Conservation (phyloP, 2,329 filamentous ascomycete species). For the Zymoseptoria pseudotritici region DNA sequence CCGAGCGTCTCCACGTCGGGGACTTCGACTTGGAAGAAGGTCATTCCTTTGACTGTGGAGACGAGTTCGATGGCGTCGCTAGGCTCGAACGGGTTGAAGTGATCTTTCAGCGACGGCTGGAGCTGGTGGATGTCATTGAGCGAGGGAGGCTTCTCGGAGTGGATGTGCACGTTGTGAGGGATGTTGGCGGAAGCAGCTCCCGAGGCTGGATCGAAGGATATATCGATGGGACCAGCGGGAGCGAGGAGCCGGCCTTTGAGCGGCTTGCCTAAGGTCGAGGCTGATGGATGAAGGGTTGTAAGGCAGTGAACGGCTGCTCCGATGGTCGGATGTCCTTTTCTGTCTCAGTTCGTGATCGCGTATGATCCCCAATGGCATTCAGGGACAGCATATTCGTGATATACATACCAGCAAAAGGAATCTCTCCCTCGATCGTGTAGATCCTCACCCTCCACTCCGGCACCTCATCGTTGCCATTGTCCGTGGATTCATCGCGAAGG, state of each 20-base stretch:
- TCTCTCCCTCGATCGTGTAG: conserved; percentile 44
- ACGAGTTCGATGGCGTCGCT: conserved; percentile 27
- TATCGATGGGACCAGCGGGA: conserved; percentile 39
- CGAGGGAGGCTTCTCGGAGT: conserved; percentile 34
- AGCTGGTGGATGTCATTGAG: conserved; percentile 28
- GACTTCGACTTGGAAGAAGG: conserved; percentile 60
- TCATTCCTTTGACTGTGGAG: conserved; percentile 63
- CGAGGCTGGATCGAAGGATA: conserved; percentile 28
- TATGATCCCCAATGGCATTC: neutral
- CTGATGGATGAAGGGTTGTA: conserved; percentile 17
- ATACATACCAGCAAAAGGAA: conserved; percentile 44
- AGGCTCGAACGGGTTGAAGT: neutral
- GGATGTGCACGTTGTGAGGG: conserved; percentile 60
- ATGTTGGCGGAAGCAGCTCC: conserved; percentile 53
- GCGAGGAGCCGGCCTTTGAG: conserved; percentile 33
- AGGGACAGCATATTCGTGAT: neutral
- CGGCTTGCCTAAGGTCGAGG: conserved; percentile 5
- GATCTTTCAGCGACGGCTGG: conserved; percentile 29
- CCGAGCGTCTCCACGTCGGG: conserved; percentile 53
- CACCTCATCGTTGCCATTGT: conserved; percentile 10
- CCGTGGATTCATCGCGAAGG: conserved; percentile 15
- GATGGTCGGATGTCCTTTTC: conserved; percentile 47
- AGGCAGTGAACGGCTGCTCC: conserved; percentile 47
- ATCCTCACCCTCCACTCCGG: conserved; percentile 45
- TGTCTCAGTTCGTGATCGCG: neutral